Evolutionary conservation across 2,329 filamentous ascomycete species (phyloP).

Genomic region (Cryoendolithus antarcticus): DNA sequence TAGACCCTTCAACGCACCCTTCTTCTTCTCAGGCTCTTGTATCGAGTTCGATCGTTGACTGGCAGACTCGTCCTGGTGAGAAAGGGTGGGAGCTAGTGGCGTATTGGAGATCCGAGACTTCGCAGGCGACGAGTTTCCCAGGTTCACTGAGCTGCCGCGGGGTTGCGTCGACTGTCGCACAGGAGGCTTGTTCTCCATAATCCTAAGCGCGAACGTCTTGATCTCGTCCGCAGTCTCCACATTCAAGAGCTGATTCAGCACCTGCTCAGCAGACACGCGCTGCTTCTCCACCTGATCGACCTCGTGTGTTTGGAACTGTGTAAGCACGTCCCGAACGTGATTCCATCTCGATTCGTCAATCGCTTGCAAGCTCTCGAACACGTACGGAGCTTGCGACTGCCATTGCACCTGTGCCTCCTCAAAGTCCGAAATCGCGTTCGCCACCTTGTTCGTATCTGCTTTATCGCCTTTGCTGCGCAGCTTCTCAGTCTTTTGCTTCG

Average conservation of each 20-base stretch:
- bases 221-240: conserved; percentile 82
- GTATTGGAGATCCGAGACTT: conserved; percentile 10
- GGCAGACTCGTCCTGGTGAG: conserved; percentile 2
- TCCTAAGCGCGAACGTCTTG: conserved; percentile 48
- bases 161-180: conserved; percentile 4
- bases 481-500: conserved; percentile 77
- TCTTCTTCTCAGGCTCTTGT: conserved; percentile 15
- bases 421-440: conserved; percentile 58
- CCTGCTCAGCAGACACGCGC: conserved; percentile 62
- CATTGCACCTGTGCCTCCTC: conserved; percentile 74
- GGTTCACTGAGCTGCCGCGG: conserved; percentile 3
- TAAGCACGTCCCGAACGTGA: conserved; percentile 78
- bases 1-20: conserved; percentile 37
- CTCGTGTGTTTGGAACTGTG: conserved; percentile 87
- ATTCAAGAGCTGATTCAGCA: conserved; percentile 71
- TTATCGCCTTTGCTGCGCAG: conserved; percentile 66
- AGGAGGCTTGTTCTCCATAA: conserved; percentile 16
- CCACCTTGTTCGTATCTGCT: conserved; percentile 64
- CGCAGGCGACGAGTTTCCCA: conserved; percentile 7
- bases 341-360: conserved; percentile 83
- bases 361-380: conserved; percentile 85
- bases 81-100: conserved; percentile 7
- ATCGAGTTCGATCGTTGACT: not conserved
- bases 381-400: conserved; percentile 87
- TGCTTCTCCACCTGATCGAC: conserved; percentile 72